Base-by-base conservation (phyloP, 1,284 basidiomycete species). In the Pseudozyma pruni region DNA sequence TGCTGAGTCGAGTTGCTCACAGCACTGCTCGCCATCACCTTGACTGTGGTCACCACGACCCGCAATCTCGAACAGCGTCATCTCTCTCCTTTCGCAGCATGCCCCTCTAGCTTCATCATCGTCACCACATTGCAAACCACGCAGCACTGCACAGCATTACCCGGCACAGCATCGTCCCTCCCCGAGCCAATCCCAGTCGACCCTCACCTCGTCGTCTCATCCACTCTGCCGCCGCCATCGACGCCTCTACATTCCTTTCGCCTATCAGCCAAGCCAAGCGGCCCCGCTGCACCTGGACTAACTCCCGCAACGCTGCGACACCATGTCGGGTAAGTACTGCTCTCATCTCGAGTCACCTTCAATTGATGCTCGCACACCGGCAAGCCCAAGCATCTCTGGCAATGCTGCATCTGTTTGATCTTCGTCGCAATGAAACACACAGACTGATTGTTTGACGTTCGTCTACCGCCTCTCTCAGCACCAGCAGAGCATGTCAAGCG, bases 281-380 rank as follows among this genome's bases (percentile, higher is more conserved):
- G n/a, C n/a, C n/a, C n/a, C n/a, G n/a, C n/a, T n/a, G n/a, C n/a
- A n/a, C n/a, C n/a, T n/a, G n/a, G n/a, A n/a, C n/a, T n/a, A n/a
- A n/a, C n/a, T n/a, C n/a, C n/a, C n/a, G n/a, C n/a, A n/a, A n/a
- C n/a, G n/a, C n/a, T n/a, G n/a, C n/a, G 11, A 14, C 60, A 53
- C 37, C 54, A 64, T 64, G 61, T 58, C 61, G 16, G 54, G 61
- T 64, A 57, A 57, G 61, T 64, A 14, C 35, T 4, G 14, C 7
- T 27, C 11, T 22, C 13, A 22, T 20, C 22, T n/a, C n/a, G n/a
- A n/a, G n/a, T n/a, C n/a, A n/a, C n/a, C n/a, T n/a, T n/a, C n/a
- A n/a, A n/a, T n/a, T n/a, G n/a, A 17, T 34, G 23, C 9, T 22
- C 34, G 8, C 8, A 19, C 41, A 11, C 16, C 25, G 17, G 23